Percentiles rank a stretch among this genome's conserved stretches.
These are phyloP conservation scores for Microcera coccophila DNA, from an alignment of 2,329 filamentous ascomycete species.

Conservation along the genomic window DNA sequence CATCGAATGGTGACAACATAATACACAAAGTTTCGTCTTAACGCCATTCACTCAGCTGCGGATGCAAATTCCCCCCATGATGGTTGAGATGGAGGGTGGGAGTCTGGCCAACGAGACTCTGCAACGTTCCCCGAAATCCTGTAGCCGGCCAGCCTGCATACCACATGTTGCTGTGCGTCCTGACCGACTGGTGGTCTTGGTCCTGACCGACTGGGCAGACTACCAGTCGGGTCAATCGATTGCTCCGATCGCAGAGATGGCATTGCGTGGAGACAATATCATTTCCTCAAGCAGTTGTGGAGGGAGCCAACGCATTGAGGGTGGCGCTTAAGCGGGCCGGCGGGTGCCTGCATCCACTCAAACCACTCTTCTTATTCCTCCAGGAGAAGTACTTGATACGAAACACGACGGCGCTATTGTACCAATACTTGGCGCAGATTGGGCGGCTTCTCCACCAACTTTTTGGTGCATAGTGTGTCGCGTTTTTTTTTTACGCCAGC, in stretches of 20 bases:
- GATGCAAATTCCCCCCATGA: conserved; percentile 2
- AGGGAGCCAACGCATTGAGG: conserved; percentile 1
- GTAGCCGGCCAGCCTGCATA: conserved; percentile 11
- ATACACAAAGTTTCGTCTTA: conserved; percentile 18
- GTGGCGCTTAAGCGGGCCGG: not conserved
- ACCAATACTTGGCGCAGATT: not conserved
- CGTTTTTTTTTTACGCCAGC: not conserved
- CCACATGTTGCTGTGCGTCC: too few species aligned
- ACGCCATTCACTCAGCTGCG: conserved; percentile 6
- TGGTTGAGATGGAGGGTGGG: not conserved
- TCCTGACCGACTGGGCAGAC: conserved; percentile 1
- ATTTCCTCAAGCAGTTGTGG: not conserved
- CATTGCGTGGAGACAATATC: not conserved
- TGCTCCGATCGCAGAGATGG: not conserved
- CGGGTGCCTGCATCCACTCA: not conserved
- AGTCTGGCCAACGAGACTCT: conserved; percentile 10
- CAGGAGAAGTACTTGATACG: too few species aligned
- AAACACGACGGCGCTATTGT: too few species aligned
- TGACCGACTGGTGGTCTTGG: too few species aligned
- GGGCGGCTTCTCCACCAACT: not conserved
- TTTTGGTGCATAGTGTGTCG: too few species aligned
- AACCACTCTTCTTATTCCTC: not conserved
- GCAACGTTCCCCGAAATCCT: conserved; percentile 9
- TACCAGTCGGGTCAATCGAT: conserved; percentile 4
- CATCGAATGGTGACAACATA: conserved; percentile 14